phyloP scores from a whole-genome alignment of 208 protist genomes.

The Leishmania tarentolae region DNA sequence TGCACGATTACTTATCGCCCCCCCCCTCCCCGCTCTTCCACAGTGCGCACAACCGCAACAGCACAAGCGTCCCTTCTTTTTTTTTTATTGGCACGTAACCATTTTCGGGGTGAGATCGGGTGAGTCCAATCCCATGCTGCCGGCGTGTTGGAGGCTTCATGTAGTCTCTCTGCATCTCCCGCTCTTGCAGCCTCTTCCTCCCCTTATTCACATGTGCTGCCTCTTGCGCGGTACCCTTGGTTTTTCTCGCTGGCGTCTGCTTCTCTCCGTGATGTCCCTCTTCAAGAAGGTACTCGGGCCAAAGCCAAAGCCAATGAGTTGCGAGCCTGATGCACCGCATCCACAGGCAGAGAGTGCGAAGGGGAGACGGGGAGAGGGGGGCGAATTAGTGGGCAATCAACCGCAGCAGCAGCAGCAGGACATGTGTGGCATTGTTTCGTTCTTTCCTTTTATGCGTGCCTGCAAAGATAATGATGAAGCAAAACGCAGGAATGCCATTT shows the following conservation, averaged over 20 bases:
- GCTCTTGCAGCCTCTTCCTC: neutral
- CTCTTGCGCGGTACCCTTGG: no score
- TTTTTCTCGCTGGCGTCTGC: no score
- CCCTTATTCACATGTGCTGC: no score
- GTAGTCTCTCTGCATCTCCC: neutral
- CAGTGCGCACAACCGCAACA: no score
- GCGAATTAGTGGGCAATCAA: neutral
- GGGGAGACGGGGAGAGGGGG: neutral
- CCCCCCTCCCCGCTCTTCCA: neutral
- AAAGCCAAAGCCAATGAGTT: neutral
- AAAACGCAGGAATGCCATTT: neutral
- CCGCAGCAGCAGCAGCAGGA: neutral
- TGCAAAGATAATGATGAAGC: neutral
- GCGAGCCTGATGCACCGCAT: neutral
- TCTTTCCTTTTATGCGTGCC: neutral
- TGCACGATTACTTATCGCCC: neutral
- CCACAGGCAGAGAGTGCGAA: no score
- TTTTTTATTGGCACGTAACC: no score
- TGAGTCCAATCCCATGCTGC: no score
- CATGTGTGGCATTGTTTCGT: neutral
- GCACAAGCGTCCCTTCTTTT: no score
- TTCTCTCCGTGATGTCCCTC: neutral
- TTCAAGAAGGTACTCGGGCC: neutral
- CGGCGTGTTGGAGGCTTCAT: no score
- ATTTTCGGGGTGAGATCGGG: no score